Conservation (phyloP, 2,329 filamentous ascomycete genomes). For the Pyrenochaeta sp. region DNA sequence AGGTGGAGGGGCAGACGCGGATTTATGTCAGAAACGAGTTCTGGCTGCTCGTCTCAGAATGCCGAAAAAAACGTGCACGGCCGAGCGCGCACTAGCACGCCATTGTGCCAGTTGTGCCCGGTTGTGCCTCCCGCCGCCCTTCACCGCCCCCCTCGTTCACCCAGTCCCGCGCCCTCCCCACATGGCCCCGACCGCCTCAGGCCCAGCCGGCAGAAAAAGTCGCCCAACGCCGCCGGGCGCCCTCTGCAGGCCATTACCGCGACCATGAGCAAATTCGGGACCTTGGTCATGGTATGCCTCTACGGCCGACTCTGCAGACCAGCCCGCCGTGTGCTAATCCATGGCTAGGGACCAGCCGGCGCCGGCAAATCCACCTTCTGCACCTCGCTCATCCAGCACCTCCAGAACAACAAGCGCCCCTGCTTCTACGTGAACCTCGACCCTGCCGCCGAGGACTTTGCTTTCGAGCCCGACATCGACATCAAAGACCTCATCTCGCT, state of each 20-base stretch:
- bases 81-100: constrained; percentile 24
- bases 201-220: constrained; percentile 21
- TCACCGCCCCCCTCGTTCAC: constrained; percentile 8
- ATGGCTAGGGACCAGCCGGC: constrained; percentile 78
- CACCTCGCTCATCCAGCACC: constrained; percentile 89
- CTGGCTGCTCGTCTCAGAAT: constrained; percentile 25
- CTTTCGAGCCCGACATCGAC: constrained; percentile 90
- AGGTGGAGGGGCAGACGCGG: constrained; percentile 39
- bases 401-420: constrained; percentile 88
- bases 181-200: constrained; percentile 9
- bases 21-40: constrained; percentile 35
- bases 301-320: not conserved
- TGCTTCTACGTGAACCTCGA: constrained; percentile 99
- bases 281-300: constrained; percentile 78
- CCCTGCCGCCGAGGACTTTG: constrained; percentile 91
- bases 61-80: constrained; percentile 40
- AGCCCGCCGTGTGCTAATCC: constrained; percentile 10
- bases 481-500: constrained; percentile 95
- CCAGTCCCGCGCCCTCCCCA: constrained; percentile 14
- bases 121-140: not conserved
- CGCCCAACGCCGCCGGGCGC: constrained; percentile 15
- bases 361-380: constrained; percentile 98
- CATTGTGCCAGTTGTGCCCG: too few relatives aligned
- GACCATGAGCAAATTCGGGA: constrained; percentile 90
- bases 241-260: constrained; percentile 10